Base-by-base conservation (phyloP, 805 yeast species). In the Starmerella floricola region DNA sequence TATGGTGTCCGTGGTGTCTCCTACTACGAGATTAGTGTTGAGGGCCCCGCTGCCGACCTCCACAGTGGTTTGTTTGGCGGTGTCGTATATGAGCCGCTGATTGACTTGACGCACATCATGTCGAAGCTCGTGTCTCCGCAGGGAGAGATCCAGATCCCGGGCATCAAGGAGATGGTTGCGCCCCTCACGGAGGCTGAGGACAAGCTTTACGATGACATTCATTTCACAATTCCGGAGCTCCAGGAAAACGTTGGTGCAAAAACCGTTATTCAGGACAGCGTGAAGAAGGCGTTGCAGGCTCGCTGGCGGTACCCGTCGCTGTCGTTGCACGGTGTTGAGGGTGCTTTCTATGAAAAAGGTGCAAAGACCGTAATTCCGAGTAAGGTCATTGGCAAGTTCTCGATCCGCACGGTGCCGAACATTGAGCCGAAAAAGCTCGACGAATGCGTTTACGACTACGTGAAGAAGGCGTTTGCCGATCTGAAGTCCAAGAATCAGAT, bases 281-380 rank as follows among this genome's bases (percentile, higher is more conserved):
- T 85, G 65, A 78, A 85, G 66, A 79, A 78, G 46, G 86, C 94
- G 46, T 73, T 91, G 56, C 88, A 86, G 81, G 96, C 87, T 64
- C 78, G 98, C 73, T 91, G 99, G 99, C 80, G 99, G 72, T 86
- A 71, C 66, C 99, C 99, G 43, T 85, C 97, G 6, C 70, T 91
- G 56, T 87, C 97, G 2, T 63, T 91, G 52, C 99, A 91, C 64
- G 99, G 99, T 53, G 73, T 91, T 42, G 98, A 91, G 66, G 98
- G 98, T 50, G 99, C 97, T 5, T 91, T 91, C 63, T 78, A 80
- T 36, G 88, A 82, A 34, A 73, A 81, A 36, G 99, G 99, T 51
- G 99, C 97, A 45, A 91, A 91, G 70, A 91, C 99, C 27, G 99
- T 91, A 40, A 91, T 91, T 52, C 99, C 99, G 28, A 83, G 95